Conservation (phyloP, 805 yeast genomes). For the Candida palmyrensis region DNA sequence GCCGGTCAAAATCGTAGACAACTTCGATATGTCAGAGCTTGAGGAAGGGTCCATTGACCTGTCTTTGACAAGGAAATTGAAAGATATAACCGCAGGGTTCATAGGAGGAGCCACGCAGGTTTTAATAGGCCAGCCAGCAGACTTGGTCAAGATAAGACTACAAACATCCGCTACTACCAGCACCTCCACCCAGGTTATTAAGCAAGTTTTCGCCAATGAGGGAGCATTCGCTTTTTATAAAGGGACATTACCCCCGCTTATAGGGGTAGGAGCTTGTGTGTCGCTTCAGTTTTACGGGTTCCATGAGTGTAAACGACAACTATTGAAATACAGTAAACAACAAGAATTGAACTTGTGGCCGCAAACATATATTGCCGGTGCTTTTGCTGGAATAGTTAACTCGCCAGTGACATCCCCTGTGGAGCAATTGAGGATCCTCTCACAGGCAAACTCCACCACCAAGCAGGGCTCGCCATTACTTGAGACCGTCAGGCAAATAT, state of each 20-base stretch:
- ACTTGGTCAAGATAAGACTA: conserved; percentile 37
- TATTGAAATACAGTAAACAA: conserved; percentile 25
- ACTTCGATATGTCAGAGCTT: neutral
- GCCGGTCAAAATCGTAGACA: too few relatives aligned
- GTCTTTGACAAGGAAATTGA: conserved; percentile 31
- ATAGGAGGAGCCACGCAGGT: conserved; percentile 45
- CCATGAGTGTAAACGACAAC: conserved; percentile 61
- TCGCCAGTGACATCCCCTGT: conserved; percentile 60
- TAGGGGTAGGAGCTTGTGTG: conserved; percentile 56
- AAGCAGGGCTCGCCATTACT: conserved; percentile 14
- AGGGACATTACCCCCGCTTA: conserved; percentile 40
- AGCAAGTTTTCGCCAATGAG: conserved; percentile 34
- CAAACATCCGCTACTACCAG: conserved; percentile 30
- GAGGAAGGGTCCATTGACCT: conserved; percentile 20
- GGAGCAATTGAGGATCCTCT: conserved; percentile 58
- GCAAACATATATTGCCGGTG: conserved; percentile 59
- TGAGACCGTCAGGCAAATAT: conserved; percentile 40
- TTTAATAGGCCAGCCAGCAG: conserved; percentile 43
- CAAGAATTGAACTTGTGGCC: conserved; percentile 43
- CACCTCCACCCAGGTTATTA: conserved; percentile 28
- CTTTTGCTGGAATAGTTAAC: conserved; percentile 62
- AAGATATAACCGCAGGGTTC: conserved; percentile 41
- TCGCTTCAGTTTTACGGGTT: conserved; percentile 68
- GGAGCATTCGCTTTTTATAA: conserved; percentile 40
- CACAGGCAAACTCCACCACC: conserved; percentile 43